These are phyloP conservation scores for Pseudogymnoascus sp. DNA, from an alignment of 2,329 filamentous ascomycete species.

Conservation along the genomic window DNA sequence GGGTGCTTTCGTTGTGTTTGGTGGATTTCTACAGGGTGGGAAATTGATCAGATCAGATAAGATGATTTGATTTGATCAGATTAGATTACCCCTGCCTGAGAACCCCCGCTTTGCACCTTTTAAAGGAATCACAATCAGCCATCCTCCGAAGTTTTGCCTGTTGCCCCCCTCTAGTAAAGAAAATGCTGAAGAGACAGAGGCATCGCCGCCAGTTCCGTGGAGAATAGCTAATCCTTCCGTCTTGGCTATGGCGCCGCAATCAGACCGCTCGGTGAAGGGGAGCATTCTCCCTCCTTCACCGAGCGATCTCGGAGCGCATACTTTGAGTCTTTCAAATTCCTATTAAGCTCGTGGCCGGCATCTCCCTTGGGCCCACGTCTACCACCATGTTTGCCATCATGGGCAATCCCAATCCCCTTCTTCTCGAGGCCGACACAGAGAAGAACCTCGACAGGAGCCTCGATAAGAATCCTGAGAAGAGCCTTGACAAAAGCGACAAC, in stretches of 20 bases:
- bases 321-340: neutral
- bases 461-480: neutral
- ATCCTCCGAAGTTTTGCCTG: neutral
- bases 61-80: slow-evolving; percentile 8
- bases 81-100: neutral
- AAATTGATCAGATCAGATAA: neutral
- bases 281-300: neutral
- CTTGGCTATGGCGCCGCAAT: neutral
- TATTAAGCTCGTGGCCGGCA: neutral
- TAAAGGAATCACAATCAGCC: neutral
- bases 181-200: neutral
- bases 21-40: neutral
- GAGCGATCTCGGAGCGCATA: neutral
- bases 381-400: neutral
- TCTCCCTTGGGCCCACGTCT: neutral
- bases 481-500: neutral
- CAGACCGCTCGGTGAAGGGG: neutral
- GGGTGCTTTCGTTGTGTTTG: neutral
- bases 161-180: neutral
- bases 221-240: neutral
- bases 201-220: neutral
- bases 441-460: neutral
- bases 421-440: neutral
- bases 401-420: neutral
- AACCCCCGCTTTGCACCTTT: neutral